phyloP scores from a whole-genome alignment of 2,329 filamentous ascomycete species.

The Fonsecaea pugnacius region DNA sequence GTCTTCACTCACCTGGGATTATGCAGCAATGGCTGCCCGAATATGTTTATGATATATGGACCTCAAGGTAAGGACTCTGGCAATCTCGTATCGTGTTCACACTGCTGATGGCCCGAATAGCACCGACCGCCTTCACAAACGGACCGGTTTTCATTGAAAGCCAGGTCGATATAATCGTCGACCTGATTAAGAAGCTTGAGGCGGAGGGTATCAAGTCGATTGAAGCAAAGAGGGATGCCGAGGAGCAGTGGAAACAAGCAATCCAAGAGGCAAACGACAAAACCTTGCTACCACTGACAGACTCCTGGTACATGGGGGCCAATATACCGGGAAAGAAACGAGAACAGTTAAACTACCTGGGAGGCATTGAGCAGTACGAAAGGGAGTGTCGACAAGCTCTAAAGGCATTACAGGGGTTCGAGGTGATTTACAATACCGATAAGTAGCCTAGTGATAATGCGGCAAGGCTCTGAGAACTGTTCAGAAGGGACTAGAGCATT shows the following conservation, averaged over 20 bases:
- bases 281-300: constrained; percentile 59
- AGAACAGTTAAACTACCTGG: constrained; percentile 51
- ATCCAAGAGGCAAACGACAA: constrained; percentile 42
- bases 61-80: constrained; percentile 48
- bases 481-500: no score
- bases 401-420: constrained; percentile 15
- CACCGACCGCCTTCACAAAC: constrained; percentile 52
- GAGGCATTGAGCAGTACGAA: constrained; percentile 21
- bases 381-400: constrained; percentile 12
- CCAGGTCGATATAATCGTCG: constrained; percentile 57
- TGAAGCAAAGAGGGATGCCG: neutral
- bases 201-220: constrained; percentile 10
- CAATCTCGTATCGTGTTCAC: neutral
- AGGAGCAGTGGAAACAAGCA: constrained; percentile 38
- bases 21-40: constrained; percentile 49
- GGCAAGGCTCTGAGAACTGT: no score
- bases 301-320: constrained; percentile 60
- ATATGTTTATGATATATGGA: constrained; percentile 59
- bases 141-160: constrained; percentile 59
- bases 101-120: neutral
- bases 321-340: constrained; percentile 58
- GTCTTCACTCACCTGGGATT: constrained; percentile 51
- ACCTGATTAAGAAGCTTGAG: constrained; percentile 8
- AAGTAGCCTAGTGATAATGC: neutral
- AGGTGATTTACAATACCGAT: neutral